Evolutionary conservation across 129 eudicot species (phyloP).

Genomic region (Rutidosis leptorrhynchoides): DNA sequence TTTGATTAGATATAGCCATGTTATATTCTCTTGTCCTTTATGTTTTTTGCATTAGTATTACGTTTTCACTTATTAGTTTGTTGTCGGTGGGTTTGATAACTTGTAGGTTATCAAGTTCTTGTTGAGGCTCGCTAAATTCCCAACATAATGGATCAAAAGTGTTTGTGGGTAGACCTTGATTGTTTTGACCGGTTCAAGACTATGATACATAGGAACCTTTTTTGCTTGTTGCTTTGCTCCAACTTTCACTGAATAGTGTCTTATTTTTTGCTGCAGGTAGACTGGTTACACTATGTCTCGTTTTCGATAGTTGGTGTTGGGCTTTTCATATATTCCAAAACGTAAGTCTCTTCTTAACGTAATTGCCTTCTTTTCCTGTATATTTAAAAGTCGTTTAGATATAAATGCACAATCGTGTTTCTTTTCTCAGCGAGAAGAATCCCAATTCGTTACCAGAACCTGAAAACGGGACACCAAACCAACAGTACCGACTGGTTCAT

Average conservation of each 20-base stretch:
- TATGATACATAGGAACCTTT: neutral
- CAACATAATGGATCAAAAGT: too few species aligned
- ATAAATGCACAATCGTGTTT: neutral
- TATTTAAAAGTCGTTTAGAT: neutral
- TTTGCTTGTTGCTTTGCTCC: neutral
- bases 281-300: constrained; percentile 74
- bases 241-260: neutral
- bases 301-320: constrained; percentile 64
- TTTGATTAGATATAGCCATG: too few species aligned
- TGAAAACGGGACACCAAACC: constrained; percentile 22
- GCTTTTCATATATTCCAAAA: constrained; percentile 61
- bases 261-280: constrained; percentile 60
- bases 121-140: too few species aligned
- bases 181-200: neutral
- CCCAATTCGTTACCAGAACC: constrained; percentile 14
- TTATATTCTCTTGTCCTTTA: too few species aligned
- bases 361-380: neutral
- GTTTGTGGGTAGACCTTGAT: neutral
- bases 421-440: constrained; percentile 32
- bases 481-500: constrained; percentile 32
- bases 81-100: too few species aligned
- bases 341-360: constrained; percentile 36
- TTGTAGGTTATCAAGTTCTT: too few species aligned
- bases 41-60: too few species aligned
- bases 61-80: too few species aligned